Conservation (phyloP, 2,329 filamentous ascomycete species). For the Xylaria sp. region DNA sequence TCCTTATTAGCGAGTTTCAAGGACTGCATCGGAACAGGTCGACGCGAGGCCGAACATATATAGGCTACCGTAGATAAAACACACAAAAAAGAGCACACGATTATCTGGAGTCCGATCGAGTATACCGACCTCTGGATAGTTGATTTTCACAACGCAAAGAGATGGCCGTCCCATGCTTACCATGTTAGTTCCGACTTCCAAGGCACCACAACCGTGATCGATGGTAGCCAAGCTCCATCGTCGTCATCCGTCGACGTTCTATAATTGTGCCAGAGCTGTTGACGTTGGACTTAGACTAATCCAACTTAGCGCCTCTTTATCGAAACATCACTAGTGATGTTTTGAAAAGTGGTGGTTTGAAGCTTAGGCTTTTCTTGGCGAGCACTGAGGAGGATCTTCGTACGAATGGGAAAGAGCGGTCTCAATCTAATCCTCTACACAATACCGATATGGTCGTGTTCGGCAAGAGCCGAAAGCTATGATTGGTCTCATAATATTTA, state of each 20-base stretch:
- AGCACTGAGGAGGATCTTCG: background rate
- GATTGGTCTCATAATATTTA: background rate
- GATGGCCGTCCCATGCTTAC: background rate
- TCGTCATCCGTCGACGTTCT: background rate
- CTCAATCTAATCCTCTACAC: background rate
- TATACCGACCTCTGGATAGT: background rate
- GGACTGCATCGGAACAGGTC: conserved; percentile 44
- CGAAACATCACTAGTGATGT: background rate
- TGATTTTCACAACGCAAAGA: background rate
- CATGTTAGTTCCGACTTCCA: background rate
- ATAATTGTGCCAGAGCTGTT: background rate
- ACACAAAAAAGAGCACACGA: background rate
- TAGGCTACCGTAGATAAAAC: background rate
- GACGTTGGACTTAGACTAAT: background rate
- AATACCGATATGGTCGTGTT: background rate
- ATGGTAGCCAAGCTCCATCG: background rate
- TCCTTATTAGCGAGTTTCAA: conserved; percentile 65
- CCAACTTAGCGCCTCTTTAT: conserved; percentile 7
- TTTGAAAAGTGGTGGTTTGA: background rate
- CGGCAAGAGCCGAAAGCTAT: background rate
- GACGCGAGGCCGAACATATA: conserved; percentile 2
- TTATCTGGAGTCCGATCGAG: background rate
- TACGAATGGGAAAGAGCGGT: background rate
- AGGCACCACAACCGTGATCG: background rate
- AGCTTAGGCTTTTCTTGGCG: conserved; percentile 10